Evolutionary conservation across 2,329 filamentous ascomycete genomes (phyloP).

Genomic region (Chrysosporium queenslandicum): DNA sequence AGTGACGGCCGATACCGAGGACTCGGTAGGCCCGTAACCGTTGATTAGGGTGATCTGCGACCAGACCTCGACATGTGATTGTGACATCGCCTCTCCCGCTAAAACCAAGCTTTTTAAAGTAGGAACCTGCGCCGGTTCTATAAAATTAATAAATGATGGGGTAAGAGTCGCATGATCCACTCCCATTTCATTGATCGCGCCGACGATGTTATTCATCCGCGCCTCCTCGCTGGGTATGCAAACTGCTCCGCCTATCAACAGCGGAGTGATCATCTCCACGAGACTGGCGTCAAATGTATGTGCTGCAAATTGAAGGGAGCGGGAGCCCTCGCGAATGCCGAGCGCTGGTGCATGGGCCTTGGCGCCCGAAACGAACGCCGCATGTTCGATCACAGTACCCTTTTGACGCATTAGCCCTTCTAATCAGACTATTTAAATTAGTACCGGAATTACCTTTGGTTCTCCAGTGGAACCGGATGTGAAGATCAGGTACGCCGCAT

Average conservation of each 20-base stretch:
- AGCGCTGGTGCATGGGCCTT: slow-evolving; percentile 44
- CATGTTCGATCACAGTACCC: slow-evolving; percentile 56
- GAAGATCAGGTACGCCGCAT: slow-evolving; percentile 49
- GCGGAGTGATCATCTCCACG: slow-evolving; percentile 44
- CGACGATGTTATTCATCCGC: slow-evolving; percentile 41
- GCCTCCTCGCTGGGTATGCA: slow-evolving; percentile 47
- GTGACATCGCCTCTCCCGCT: slow-evolving; percentile 43
- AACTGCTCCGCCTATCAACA: slow-evolving; percentile 49
- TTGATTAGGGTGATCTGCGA: slow-evolving; percentile 32
- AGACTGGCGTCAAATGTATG: slow-evolving; percentile 49
- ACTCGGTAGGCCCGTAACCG: slow-evolving; percentile 39
- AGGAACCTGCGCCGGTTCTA: slow-evolving; percentile 37
- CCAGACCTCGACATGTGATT: slow-evolving; percentile 30
- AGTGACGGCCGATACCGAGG: slow-evolving; percentile 29
- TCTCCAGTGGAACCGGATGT: slow-evolving; percentile 48
- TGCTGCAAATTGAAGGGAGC: slow-evolving; percentile 49
- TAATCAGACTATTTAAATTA: background rate
- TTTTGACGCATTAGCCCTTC: slow-evolving; percentile 14
- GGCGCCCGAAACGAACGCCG: slow-evolving; percentile 47
- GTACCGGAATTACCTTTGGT: slow-evolving; percentile 37
- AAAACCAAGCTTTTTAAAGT: slow-evolving; percentile 36
- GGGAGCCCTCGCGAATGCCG: slow-evolving; percentile 41
- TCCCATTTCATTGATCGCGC: slow-evolving; percentile 44
- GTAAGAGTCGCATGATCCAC: slow-evolving; percentile 51
- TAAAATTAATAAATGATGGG: slow-evolving; percentile 45